Evolutionary conservation across 306 rosid species (phyloP), one percentile per base, ranked within the genome.

Genomic region (Betula pendula): DNA sequence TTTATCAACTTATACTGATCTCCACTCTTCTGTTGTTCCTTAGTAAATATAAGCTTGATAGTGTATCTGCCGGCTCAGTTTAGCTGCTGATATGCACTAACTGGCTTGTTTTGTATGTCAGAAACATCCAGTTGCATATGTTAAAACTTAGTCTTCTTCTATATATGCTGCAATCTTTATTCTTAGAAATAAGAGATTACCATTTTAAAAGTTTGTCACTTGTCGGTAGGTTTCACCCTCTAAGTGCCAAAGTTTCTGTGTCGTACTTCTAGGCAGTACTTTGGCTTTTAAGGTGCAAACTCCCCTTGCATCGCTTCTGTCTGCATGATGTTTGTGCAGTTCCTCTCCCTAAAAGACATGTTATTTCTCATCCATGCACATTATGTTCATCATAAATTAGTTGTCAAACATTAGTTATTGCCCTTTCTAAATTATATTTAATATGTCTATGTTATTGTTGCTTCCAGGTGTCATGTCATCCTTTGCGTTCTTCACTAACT

Each of bases 1-100:
- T 19, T 58, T 55, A 24, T 69, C 47, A 13, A 42, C 67, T 73
- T 81, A 4, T 73, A 56, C 25, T 63, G 44, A 20, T 70, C 68
- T n/a, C 19, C 56, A 50, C 51, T 68, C 24, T 48, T 73, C 24
- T 68, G 49, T 69, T 52, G 20, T 56, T 77, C 58, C 40, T 49
- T 47, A 71, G 38, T 48, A 51, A 8, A 33, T 69, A 51, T 47
- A 48, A 66, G 67, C 40, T 38, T 80, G 55, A 68, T 52, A 49
- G 78, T 19, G 8, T 38, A 8, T 17, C 27, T 35, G 47, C 24
- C 29, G 25, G 17, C 15, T 10, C 6, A 38, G 24, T 65, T 17
- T 38, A 35, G 4, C 16, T 8, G 14, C 45, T 65, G 24, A 8
- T 65, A 65, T 38, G 27, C 24, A 20, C 70, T 5, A 65, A 16